Conservation (phyloP, 2,329 filamentous ascomycete genomes). For the Fonsecaea pedrosoi region DNA sequence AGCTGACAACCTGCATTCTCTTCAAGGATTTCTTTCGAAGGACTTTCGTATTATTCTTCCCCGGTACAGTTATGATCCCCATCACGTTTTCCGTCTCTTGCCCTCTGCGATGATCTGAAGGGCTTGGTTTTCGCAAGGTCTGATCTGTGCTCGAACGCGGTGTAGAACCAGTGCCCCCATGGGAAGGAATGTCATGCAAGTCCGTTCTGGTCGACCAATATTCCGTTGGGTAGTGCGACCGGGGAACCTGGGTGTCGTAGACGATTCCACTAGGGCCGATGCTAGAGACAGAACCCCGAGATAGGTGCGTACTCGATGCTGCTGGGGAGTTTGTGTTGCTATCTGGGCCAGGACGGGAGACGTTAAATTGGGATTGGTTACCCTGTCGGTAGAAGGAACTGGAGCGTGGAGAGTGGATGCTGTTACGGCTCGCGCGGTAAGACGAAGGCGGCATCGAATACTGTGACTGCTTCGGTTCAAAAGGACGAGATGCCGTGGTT, state of each 20-base stretch:
- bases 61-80: constrained; percentile 33
- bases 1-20: constrained; percentile 10
- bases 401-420: constrained; percentile 4
- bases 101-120: constrained; percentile 4
- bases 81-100: constrained; percentile 22
- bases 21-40: constrained; percentile 33
- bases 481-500: neutral
- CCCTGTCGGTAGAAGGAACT: constrained; percentile 25
- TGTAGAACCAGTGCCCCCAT: neutral
- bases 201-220: constrained; percentile 30
- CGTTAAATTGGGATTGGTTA: constrained; percentile 23
- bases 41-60: constrained; percentile 30
- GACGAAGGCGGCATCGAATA: neutral
- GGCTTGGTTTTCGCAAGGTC: neutral
- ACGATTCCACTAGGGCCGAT: constrained; percentile 27
- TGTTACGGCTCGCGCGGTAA: neutral
- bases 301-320: neutral
- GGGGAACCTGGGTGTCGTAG: constrained; percentile 31
- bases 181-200: constrained; percentile 13
- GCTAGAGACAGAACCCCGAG: constrained; percentile 24
- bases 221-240: neutral
- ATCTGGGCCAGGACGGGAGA: constrained; percentile 20
- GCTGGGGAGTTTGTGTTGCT: neutral
- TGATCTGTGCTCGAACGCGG: constrained; percentile 13
- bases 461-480: constrained; percentile 16